Percentiles rank a stretch among this genome's conserved stretches.
Evolutionary conservation across 257 asterid species (phyloP).

Genomic region (Penstemon newberryi): DNA sequence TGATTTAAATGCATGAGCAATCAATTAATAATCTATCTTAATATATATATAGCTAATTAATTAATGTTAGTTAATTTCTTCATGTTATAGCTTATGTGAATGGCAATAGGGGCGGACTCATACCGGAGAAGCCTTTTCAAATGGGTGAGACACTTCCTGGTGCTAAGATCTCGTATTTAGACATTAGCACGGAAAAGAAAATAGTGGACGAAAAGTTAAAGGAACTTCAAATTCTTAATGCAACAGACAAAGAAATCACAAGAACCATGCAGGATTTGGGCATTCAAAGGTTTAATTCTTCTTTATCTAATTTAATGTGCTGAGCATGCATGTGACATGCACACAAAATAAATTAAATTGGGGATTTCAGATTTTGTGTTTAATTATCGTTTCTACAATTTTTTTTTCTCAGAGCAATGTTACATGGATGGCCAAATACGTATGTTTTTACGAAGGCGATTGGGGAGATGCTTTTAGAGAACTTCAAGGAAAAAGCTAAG

Average conservation of each 20-base stretch:
- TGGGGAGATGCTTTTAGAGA: slow-evolving; percentile 60
- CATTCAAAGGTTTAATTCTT: slow-evolving; percentile 38
- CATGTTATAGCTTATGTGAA: slow-evolving; percentile 44
- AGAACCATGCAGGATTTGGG: slow-evolving; percentile 60
- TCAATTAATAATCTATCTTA: too few relatives aligned
- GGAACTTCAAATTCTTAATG: slow-evolving; percentile 31
- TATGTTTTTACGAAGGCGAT: slow-evolving; percentile 70
- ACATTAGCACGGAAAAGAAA: slow-evolving; percentile 44
- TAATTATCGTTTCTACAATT: neutral
- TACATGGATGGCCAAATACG: slow-evolving; percentile 80
- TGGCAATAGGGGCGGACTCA: slow-evolving; percentile 42
- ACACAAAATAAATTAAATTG: too few relatives aligned
- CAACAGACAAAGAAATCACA: slow-evolving; percentile 36
- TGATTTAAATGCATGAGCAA: neutral
- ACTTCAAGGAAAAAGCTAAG: slow-evolving; percentile 32
- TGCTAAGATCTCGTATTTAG: slow-evolving; percentile 36
- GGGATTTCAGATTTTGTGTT: too few relatives aligned
- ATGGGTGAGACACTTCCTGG: slow-evolving; percentile 54
- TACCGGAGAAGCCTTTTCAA: slow-evolving; percentile 39
- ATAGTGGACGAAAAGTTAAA: slow-evolving; percentile 42
- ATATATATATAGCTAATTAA: too few relatives aligned
- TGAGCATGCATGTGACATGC: too few relatives aligned
- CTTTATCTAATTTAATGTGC: too few relatives aligned
- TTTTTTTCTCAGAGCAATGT: slow-evolving; percentile 38
- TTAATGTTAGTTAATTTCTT: neutral